phyloP scores from a whole-genome alignment of 257 asterid genomes.

The Nicotiana attenuata region DNA sequence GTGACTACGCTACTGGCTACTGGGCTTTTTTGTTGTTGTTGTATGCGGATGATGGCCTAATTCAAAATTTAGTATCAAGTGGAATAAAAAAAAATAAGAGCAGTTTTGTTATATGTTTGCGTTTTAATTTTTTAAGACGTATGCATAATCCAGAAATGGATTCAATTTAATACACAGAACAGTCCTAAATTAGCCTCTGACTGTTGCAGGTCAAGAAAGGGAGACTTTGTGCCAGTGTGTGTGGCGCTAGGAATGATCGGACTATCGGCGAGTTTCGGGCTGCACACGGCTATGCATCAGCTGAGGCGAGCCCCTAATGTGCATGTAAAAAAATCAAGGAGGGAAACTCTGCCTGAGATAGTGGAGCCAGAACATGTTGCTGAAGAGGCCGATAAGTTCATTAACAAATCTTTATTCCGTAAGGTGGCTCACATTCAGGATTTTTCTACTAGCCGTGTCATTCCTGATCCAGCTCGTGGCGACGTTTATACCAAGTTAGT shows the following conservation, averaged over 20 bases:
- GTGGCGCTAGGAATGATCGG: constrained; percentile 54
- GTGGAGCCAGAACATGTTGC: constrained; percentile 58
- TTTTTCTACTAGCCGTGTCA: constrained; percentile 12
- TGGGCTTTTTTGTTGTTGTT: too few species aligned
- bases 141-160: too few species aligned
- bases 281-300: constrained; percentile 46
- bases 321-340: constrained; percentile 43
- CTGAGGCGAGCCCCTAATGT: constrained; percentile 55
- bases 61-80: too few species aligned
- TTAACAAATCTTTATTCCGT: constrained; percentile 53
- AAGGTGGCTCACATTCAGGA: constrained; percentile 52
- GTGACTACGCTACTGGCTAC: too few species aligned
- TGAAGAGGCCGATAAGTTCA: constrained; percentile 40
- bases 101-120: background rate
- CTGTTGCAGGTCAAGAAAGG: constrained; percentile 31
- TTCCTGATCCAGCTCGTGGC: constrained; percentile 26
- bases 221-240: constrained; percentile 41
- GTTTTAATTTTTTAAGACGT: background rate
- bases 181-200: too few species aligned
- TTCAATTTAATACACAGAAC: too few species aligned
- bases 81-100: too few species aligned
- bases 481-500: constrained; percentile 35
- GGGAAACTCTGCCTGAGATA: constrained; percentile 62
- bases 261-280: constrained; percentile 32
- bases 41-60: too few species aligned